Base-by-base conservation (phyloP, 2,329 filamentous ascomycete genomes). In the Aspergillus sp. region DNA sequence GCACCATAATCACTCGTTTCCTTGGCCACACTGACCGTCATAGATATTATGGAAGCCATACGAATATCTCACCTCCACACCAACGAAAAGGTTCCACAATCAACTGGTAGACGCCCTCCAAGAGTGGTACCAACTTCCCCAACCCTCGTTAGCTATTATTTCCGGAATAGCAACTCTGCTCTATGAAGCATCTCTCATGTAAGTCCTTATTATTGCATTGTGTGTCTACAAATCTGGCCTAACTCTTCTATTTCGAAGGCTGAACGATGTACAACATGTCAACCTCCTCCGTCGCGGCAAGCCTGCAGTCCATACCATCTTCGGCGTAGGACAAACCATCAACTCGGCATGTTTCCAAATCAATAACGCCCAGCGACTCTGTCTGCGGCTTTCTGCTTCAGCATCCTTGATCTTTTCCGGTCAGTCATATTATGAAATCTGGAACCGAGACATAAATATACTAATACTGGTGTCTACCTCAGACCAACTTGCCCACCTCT, bases 211-310 rank as follows among this genome's bases (percentile, higher is more conserved):
- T 8, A 28, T 28, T 28, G 25, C 25, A 28, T 3, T 28, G 19
- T 28, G 7, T 9, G 1, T 8, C 8, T 28, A 28, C 7, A 28
- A 9, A 28, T 3, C 25, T 28, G 8, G 8, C 6, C 25, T 28
- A 28, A 28, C 2, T 28, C 6, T 28, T 28, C 25, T 28, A 23
- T 23, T 23, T 23, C 25, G 8, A 28, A 71, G 68, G 56, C 70
- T 81, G 54, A 79, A 82, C 64, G 79, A 82, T 58, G 74, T 82
- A 17, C 71, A 82, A 64, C 80, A 81, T 63, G 67, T 67, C 43
- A 80, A 77, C 0, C 60, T 64, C 5, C 69, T 81, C 8, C 74
- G 79, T 5, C 70, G 80, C 10, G 79, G 79, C 2, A 61, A 73
- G 1, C 78, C 80, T 2, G 72, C 76, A 1, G 73, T 78, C 0